Conservation (phyloP, 306 rosid species). For the Arachis stenosperma region DNA sequence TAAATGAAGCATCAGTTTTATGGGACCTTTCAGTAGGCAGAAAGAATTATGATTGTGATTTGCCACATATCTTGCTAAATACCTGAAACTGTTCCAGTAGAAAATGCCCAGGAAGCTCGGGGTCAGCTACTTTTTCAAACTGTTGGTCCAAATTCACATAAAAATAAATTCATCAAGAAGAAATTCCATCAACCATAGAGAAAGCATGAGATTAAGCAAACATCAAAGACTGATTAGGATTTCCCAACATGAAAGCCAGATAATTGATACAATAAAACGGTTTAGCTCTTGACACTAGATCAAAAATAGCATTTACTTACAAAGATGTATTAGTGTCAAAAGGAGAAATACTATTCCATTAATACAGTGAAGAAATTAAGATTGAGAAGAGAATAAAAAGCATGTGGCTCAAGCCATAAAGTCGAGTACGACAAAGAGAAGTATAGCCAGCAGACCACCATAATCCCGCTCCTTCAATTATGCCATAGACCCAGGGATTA, state of each 20-base stretch:
- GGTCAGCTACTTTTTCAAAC: slow-evolving; percentile 80
- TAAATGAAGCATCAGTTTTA: slow-evolving; percentile 4
- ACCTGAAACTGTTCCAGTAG: slow-evolving; percentile 97
- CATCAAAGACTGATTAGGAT: slow-evolving; percentile 18
- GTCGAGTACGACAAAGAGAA: slow-evolving; percentile 27
- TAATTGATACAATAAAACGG: slow-evolving; percentile 18
- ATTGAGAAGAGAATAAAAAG: not conserved
- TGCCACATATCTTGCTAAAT: slow-evolving; percentile 26
- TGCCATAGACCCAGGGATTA: slow-evolving; percentile 7
- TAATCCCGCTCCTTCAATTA: slow-evolving; percentile 22
- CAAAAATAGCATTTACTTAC: slow-evolving; percentile 10
- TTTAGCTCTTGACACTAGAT: slow-evolving; percentile 14
- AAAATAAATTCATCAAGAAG: slow-evolving; percentile 35
- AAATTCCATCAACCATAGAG: not conserved
- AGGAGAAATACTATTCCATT: not conserved
- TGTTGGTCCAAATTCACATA: slow-evolving; percentile 54
- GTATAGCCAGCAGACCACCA: slow-evolving; percentile 1
- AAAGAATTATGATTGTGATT: slow-evolving; percentile 12
- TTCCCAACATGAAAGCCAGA: slow-evolving; percentile 18
- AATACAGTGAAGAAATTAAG: slow-evolving; percentile 19
- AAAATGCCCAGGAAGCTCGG: slow-evolving; percentile 98
- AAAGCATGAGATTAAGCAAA: slow-evolving; percentile 13
- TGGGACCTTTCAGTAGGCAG: slow-evolving; percentile 21
- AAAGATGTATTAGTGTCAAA: slow-evolving; percentile 2
- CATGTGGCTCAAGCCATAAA: slow-evolving; percentile 11